Conservation (phyloP, 2,329 filamentous ascomycete species). For the Phaeophleospora eucalypticola region DNA sequence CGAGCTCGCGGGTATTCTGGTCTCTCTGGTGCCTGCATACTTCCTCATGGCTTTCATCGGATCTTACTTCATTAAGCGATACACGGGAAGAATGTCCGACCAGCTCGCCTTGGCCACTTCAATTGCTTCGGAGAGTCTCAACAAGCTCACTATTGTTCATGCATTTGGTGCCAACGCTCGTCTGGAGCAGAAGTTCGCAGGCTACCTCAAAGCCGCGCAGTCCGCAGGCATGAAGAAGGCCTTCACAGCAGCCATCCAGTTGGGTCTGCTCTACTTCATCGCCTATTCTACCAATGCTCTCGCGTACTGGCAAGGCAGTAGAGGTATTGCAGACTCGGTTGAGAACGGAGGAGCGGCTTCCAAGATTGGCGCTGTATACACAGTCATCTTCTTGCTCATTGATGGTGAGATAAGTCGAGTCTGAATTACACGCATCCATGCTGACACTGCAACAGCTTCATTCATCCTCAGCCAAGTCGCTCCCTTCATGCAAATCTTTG, state of each 20-base stretch:
- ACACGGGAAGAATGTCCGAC: constrained; percentile 47
- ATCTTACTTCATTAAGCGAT: constrained; percentile 53
- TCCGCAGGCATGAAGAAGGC: constrained; percentile 57
- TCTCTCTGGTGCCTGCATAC: constrained; percentile 61
- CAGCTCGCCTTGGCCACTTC: constrained; percentile 56
- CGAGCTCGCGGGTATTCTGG: constrained; percentile 59
- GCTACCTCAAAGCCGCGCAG: constrained; percentile 48
- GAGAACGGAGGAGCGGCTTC: constrained; percentile 8
- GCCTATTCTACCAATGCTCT: constrained; percentile 64
- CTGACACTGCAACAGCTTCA: constrained; percentile 26
- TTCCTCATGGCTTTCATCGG: constrained; percentile 56
- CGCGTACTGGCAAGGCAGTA: constrained; percentile 64
- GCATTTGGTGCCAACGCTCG: constrained; percentile 55
- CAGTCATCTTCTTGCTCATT: constrained; percentile 53
- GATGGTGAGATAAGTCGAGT: constrained; percentile 34
- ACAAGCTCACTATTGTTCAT: constrained; percentile 43
- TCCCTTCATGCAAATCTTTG: constrained; percentile 49
- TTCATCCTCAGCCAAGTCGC: constrained; percentile 45
- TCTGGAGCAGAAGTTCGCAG: constrained; percentile 57
- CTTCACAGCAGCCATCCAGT: constrained; percentile 53
- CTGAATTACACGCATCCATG: background rate
- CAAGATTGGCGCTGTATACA: constrained; percentile 48
- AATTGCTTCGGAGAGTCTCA: constrained; percentile 60
- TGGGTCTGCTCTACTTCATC: constrained; percentile 62
- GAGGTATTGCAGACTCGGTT: constrained; percentile 47